Percentiles rank a stretch among this genome's conserved stretches.
phyloP scores from a whole-genome alignment of 148 eudicot species.

The Rhododendron ovatum region DNA sequence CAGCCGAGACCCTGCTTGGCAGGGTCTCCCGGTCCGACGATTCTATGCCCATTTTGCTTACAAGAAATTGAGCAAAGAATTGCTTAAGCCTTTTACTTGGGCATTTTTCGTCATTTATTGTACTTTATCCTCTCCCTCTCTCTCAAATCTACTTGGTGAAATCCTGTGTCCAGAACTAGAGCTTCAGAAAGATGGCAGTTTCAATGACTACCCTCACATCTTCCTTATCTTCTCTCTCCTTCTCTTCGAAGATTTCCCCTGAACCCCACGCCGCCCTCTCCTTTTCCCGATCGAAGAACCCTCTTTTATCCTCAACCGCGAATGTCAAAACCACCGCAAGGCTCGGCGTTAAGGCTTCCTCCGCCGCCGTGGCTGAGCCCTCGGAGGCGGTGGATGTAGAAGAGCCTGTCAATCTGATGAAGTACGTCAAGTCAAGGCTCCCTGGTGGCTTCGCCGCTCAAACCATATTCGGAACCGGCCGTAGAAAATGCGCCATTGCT shows the following conservation, averaged over 20 bases:
- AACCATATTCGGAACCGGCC: conserved; percentile 65
- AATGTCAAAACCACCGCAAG: conserved; percentile 6
- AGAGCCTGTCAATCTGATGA: conserved; percentile 43
- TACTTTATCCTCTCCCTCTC: neutral
- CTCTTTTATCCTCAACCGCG: neutral
- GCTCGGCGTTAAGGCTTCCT: conserved; percentile 23
- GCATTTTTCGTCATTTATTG: neutral
- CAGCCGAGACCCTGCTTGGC: no score
- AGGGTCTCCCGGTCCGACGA: no score
- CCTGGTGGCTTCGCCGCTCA: conserved; percentile 97
- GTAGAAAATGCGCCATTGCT: conserved; percentile 84
- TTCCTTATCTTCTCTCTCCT: conserved; percentile 73
- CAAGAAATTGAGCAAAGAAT: no score
- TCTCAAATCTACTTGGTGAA: neutral
- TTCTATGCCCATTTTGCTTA: no score
- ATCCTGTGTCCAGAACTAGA: neutral
- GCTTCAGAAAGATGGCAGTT: conserved; percentile 56
- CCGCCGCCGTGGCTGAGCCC: conserved; percentile 32
- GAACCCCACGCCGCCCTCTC: conserved; percentile 27
- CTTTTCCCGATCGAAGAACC: conserved; percentile 25
- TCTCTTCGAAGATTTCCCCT: conserved; percentile 49
- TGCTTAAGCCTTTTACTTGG: neutral
- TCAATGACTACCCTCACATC: conserved; percentile 54
- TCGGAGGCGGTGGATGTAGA: conserved; percentile 19
- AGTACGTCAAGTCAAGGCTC: conserved; percentile 71